These are phyloP conservation scores for Cladosporium phlei DNA, from an alignment of 2,329 filamentous ascomycete genomes.

Conservation along the genomic window DNA sequence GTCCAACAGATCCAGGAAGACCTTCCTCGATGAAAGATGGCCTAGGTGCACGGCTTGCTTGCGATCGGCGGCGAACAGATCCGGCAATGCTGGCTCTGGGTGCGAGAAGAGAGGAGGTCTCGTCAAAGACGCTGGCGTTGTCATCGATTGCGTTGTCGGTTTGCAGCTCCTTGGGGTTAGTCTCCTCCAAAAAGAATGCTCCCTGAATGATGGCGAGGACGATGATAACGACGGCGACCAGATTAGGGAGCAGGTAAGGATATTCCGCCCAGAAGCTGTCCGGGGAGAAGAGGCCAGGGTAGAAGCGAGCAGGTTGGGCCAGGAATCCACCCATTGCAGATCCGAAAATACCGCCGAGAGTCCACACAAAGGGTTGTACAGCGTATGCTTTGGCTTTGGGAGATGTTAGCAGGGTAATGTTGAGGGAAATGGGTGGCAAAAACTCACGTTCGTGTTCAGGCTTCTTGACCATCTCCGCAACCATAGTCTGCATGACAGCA, in stretches of 20 bases:
- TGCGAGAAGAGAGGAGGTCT: conserved; percentile 30
- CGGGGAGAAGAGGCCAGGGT: conserved; percentile 63
- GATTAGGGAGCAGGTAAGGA: conserved; percentile 80
- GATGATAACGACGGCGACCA: conserved; percentile 71
- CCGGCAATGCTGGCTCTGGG: conserved; percentile 63
- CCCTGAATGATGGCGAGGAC: conserved; percentile 72
- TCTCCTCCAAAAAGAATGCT: conserved; percentile 75
- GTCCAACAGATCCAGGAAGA: conserved; percentile 12
- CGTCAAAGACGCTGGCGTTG: conserved; percentile 8
- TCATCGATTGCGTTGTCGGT: conserved; percentile 31
- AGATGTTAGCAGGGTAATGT: neutral
- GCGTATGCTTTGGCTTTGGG: conserved; percentile 68
- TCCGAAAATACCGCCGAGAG: conserved; percentile 79
- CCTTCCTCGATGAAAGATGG: conserved; percentile 43
- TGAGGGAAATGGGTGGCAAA: neutral
- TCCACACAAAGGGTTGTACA: conserved; percentile 90
- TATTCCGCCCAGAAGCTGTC: conserved; percentile 67
- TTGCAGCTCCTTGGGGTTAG: conserved; percentile 66
- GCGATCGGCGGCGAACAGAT: conserved; percentile 59
- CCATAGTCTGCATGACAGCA: conserved; percentile 70
- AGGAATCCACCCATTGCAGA: conserved; percentile 81
- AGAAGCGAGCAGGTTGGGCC: conserved; percentile 68
- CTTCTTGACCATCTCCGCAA: conserved; percentile 75
- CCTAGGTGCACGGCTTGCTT: conserved; percentile 48
- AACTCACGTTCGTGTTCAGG: conserved; percentile 79